Conservation (phyloP, 192 early-diverging fungal genomes). For the Haplosporangium gracile region DNA sequence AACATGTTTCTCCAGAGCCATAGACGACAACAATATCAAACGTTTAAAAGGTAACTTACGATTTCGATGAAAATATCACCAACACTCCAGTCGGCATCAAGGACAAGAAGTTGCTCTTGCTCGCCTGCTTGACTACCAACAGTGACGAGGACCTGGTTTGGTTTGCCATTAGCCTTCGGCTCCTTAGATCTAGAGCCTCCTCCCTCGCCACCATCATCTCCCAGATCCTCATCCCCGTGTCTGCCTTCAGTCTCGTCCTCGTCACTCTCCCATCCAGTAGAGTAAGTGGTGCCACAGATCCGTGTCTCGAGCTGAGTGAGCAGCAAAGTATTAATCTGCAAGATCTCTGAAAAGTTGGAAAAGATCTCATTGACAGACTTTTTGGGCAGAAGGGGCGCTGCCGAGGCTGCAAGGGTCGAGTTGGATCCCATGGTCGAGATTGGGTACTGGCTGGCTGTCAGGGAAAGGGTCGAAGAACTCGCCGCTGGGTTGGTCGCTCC, state of each 20-base stretch:
- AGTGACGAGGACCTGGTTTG: constrained; percentile 41
- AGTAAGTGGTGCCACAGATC: constrained; percentile 51
- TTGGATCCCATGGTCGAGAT: constrained; percentile 47
- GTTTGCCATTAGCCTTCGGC: constrained; percentile 9
- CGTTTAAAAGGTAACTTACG: constrained; percentile 46
- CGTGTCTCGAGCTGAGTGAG: constrained; percentile 70
- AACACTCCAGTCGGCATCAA: constrained; percentile 63
- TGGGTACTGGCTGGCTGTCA: constrained; percentile 13
- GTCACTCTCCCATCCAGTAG: constrained; percentile 53
- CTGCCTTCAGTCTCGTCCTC: constrained; percentile 22
- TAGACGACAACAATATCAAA: background rate
- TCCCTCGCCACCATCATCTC: background rate
- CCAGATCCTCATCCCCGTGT: background rate
- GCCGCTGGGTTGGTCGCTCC: background rate
- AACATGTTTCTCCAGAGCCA: background rate
- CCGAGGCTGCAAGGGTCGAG: constrained; percentile 62
- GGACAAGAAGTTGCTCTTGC: constrained; percentile 37
- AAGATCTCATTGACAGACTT: constrained; percentile 74
- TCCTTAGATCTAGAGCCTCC: background rate
- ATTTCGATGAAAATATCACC: constrained; percentile 82
- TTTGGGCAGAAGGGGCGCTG: constrained; percentile 70
- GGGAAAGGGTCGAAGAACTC: constrained; percentile 1
- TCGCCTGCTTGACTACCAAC: constrained; percentile 33
- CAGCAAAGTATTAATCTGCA: constrained; percentile 70
- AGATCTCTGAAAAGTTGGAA: constrained; percentile 75